Conservation (phyloP, 225 moss, liverwort and hornwort species). For the Lunularia cruciata region DNA sequence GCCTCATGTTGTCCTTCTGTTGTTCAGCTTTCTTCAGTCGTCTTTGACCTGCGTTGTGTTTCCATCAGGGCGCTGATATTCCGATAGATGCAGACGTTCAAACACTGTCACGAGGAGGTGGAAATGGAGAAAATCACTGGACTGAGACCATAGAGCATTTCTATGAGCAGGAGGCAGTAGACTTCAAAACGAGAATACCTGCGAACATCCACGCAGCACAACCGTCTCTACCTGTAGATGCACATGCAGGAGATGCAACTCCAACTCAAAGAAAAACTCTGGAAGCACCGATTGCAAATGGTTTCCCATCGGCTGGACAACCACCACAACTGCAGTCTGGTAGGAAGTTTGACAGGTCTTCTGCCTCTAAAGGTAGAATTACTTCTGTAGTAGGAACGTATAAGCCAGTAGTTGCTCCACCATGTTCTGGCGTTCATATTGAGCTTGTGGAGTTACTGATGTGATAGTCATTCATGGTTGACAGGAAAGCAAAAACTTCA, state of each 20-base stretch:
- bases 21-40: not conserved
- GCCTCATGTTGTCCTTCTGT: too few species aligned
- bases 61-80: not conserved
- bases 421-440: too few species aligned
- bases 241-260: not conserved
- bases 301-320: not conserved
- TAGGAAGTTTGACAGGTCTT: not conserved
- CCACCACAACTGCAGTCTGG: not conserved
- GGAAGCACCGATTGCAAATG: not conserved
- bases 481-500: conserved; percentile 22
- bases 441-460: too few species aligned
- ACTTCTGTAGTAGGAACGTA: not conserved
- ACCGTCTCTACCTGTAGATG: not conserved
- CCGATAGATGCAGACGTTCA: not conserved
- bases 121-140: not conserved
- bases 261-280: too few species aligned
- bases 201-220: not conserved
- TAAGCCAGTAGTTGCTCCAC: too few species aligned
- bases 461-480: not conserved
- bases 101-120: too few species aligned
- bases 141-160: conserved; percentile 1
- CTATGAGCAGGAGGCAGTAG: not conserved
- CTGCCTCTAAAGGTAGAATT: not conserved
- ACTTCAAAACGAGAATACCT: not conserved
- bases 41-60: not conserved